Conservation (phyloP, 2,329 filamentous ascomycete genomes). For the Alternaria conjuncta region DNA sequence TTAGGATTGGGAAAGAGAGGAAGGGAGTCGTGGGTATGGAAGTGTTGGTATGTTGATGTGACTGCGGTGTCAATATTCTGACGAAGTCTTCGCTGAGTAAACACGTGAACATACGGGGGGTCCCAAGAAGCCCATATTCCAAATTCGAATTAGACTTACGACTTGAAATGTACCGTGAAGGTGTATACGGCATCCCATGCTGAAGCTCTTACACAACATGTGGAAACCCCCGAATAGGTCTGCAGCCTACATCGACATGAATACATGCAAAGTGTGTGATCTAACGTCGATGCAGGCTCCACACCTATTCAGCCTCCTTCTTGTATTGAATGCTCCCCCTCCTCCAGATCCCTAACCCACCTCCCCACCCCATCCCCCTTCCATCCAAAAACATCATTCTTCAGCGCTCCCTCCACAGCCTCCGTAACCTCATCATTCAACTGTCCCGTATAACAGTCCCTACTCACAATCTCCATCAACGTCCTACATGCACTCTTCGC, state of each 20-base stretch:
- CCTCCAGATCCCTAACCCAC: constrained; percentile 29
- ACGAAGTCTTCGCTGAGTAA: neutral
- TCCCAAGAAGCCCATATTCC: neutral
- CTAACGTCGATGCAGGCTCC: neutral
- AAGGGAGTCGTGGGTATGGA: neutral
- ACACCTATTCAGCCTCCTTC: neutral
- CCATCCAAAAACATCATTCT: constrained; percentile 33
- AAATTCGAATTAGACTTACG: neutral
- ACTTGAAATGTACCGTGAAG: accelerated
- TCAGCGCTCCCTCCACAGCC: constrained; percentile 24
- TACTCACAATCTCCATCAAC: constrained; percentile 25
- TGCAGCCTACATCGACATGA: neutral
- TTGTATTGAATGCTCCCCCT: accelerated
- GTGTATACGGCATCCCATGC: neutral
- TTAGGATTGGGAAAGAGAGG: neutral
- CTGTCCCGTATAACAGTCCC: constrained; percentile 28
- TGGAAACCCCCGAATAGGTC: too few relatives aligned
- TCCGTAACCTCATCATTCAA: constrained; percentile 32
- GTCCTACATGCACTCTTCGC: constrained; percentile 25
- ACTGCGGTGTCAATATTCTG: neutral
- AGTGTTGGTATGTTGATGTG: neutral
- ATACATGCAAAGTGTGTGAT: accelerated
- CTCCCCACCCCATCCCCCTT: constrained; percentile 19
- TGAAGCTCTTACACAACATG: neutral
- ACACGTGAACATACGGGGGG: neutral